A percentile compares a stretch with the other conserved stretches of the same genome.
These are phyloP conservation scores for Cordyceps militaris DNA, from an alignment of 2,329 filamentous ascomycete genomes.

Conservation along the genomic window DNA sequence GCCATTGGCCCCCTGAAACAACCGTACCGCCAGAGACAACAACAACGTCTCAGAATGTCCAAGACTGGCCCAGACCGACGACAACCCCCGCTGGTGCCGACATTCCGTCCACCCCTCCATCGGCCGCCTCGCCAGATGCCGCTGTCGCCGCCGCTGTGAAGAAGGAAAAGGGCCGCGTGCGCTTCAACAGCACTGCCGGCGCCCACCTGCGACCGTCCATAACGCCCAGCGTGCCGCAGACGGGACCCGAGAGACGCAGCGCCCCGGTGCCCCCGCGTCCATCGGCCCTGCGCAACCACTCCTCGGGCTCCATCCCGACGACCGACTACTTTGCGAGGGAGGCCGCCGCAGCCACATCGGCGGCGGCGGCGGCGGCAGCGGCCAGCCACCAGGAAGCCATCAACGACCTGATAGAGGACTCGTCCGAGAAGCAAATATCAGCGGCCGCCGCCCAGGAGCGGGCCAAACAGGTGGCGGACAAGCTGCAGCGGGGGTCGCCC, in stretches of 20 bases:
- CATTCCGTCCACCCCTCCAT: neutral
- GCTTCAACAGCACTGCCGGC: constrained; percentile 40
- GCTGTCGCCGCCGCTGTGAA: constrained; percentile 21
- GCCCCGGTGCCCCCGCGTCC: constrained; percentile 8
- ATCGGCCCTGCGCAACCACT: constrained; percentile 11
- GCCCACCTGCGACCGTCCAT: constrained; percentile 22
- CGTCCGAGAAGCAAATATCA: constrained; percentile 20
- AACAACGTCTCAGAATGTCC: constrained; percentile 2
- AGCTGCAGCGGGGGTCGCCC: constrained; percentile 30
- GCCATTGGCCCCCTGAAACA: constrained; percentile 8
- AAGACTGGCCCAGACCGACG: constrained; percentile 10
- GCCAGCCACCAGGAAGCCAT: neutral
- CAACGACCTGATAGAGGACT: constrained; percentile 7
- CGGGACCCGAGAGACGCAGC: constrained; percentile 16
- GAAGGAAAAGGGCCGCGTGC: constrained; percentile 40
- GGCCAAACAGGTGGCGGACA: constrained; percentile 35
- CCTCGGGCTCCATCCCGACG: constrained; percentile 13
- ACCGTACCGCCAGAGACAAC: constrained; percentile 1
- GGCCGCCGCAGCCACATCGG: constrained; percentile 13
- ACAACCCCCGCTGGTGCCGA: constrained; percentile 2
- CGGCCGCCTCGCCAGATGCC: neutral
- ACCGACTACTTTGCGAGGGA: constrained; percentile 11
- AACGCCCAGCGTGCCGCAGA: constrained; percentile 14
- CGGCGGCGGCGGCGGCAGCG: constrained; percentile 4
- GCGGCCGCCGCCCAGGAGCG: constrained; percentile 38